Conservation (phyloP, 176 grass and related monocot genomes). For the Avena insularis region DNA sequence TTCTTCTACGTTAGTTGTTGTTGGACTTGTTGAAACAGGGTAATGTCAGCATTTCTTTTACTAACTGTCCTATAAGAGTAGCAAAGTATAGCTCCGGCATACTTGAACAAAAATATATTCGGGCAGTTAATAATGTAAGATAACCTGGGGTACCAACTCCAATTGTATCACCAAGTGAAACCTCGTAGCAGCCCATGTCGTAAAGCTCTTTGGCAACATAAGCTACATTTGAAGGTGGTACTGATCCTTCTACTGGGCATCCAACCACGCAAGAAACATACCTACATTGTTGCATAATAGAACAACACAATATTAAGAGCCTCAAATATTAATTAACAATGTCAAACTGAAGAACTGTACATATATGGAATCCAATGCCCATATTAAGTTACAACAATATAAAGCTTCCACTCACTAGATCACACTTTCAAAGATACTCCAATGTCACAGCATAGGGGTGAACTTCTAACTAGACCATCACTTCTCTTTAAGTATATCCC, state of each 20-base stretch:
- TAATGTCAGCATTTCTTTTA: background rate
- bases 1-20: background rate
- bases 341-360: background rate
- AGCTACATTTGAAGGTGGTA: slow-evolving; percentile 81
- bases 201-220: slow-evolving; percentile 94
- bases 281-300: slow-evolving; percentile 46
- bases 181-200: slow-evolving; percentile 94
- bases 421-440: background rate
- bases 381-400: background rate
- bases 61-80: background rate
- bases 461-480: background rate
- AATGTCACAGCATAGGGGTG: background rate
- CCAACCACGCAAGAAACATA: slow-evolving; percentile 90
- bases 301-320: slow-evolving; percentile 20
- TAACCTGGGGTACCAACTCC: slow-evolving; percentile 94
- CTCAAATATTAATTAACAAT: slow-evolving; percentile 1
- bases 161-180: slow-evolving; percentile 97
- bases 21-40: background rate
- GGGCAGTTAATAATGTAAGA: slow-evolving; percentile 8
- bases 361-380: background rate
- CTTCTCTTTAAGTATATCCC: background rate
- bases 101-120: background rate
- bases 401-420: background rate
- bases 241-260: slow-evolving; percentile 79
- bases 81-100: background rate